Conservation (phyloP, 2,329 filamentous ascomycete species). For the Hirsutella minnesotensis region DNA sequence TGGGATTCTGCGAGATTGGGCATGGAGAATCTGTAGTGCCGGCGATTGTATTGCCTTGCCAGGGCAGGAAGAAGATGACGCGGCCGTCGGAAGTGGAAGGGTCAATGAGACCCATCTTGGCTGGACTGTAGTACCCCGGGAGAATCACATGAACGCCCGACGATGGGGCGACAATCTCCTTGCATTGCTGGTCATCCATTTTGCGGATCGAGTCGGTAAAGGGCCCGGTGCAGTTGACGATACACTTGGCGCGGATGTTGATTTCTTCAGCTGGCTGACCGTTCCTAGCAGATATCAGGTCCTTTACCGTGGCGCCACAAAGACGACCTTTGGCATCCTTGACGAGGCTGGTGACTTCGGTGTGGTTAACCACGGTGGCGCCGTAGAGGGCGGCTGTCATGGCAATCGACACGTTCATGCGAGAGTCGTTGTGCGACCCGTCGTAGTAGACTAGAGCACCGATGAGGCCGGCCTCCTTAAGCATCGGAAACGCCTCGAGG, state of each 20-base stretch:
- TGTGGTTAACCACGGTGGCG: slow-evolving; percentile 68
- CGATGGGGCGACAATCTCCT: slow-evolving; percentile 67
- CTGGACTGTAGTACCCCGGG: slow-evolving; percentile 66
- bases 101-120: slow-evolving; percentile 73
- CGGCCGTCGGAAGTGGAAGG: slow-evolving; percentile 71
- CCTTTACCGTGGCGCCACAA: slow-evolving; percentile 45
- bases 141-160: slow-evolving; percentile 77
- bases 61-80: slow-evolving; percentile 79
- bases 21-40: slow-evolving; percentile 72
- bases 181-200: slow-evolving; percentile 61
- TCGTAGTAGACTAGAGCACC: slow-evolving; percentile 80
- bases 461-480: slow-evolving; percentile 60
- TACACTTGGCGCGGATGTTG: slow-evolving; percentile 62
- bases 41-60: slow-evolving; percentile 78
- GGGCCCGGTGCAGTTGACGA: slow-evolving; percentile 76
- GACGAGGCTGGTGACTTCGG: slow-evolving; percentile 63
- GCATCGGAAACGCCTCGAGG: slow-evolving; percentile 65
- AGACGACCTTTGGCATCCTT: slow-evolving; percentile 61
- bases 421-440: slow-evolving; percentile 76
- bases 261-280: slow-evolving; percentile 48
- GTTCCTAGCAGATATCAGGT: slow-evolving; percentile 49
- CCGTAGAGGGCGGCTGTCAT: slow-evolving; percentile 73
- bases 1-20: slow-evolving; percentile 57
- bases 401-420: slow-evolving; percentile 76
- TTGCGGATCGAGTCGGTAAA: slow-evolving; percentile 72